Base-by-base conservation (phyloP, 495 filamentous ascomycete genomes). In the Neurospora sp. region DNA sequence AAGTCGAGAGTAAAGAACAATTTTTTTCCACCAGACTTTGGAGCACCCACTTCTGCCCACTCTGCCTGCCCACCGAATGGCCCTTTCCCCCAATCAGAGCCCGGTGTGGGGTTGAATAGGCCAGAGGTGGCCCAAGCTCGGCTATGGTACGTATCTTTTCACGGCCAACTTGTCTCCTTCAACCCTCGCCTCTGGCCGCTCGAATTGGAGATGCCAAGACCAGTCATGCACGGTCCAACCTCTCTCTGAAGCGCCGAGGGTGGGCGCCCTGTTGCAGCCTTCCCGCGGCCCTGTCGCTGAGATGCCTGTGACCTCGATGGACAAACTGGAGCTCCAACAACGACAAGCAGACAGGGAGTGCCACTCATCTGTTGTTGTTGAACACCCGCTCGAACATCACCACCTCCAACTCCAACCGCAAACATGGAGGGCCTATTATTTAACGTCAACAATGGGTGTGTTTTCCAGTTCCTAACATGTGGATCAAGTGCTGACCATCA, bases 391-490 rank as follows among this genome's bases (percentile, higher is more conserved):
- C 7, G 41, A 40, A 40, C 42, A 40, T 22, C 68, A 38, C 48
- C n/a, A 48, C 12, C 37, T 74, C 72, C 73, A 35, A 48, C 68
- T 68, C 68, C 68, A 42, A 70, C 69, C 17, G 45, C 70, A 70
- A 84, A 79, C 42, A 98, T 98, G 95, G 95, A 98, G 86, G 94
- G 95, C 70, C 89, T 98, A 35, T 92, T 94, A 79, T 99, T 94
- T 83, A 99, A 99, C 83, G 92, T 96, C 65, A 94, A 96, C 80
- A 92, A 93, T 85, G 96, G 96, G 90, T 94, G 87, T 69, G 89
- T 78, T 42, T 6, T 17, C 59, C 16, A 40, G 14, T 12, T 59
- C 2, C 20, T 17, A 22, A 27, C 37, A 53, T 6, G 38, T 8
- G 0, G 40, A 41, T 70, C 70, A 37, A 37, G 74, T 80, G 78